Evolutionary conservation across 2,329 filamentous ascomycete species (phyloP).

Genomic region (Verticillium dahliae): DNA sequence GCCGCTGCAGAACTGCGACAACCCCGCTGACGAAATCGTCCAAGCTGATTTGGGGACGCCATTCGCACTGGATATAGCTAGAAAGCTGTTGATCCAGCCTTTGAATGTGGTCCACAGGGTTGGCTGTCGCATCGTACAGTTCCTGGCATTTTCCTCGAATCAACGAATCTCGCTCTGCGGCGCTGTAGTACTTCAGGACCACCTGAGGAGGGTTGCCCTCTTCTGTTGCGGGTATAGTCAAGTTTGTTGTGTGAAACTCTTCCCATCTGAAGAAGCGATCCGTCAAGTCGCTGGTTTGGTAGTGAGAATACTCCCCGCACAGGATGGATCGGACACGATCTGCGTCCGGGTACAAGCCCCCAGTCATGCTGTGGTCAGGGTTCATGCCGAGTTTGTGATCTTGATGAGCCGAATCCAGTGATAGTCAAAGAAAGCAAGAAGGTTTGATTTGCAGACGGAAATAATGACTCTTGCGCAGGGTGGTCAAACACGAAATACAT

Average conservation of each 20-base stretch:
- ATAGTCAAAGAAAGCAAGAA: too few species aligned
- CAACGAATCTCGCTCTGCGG: neutral
- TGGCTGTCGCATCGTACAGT: neutral
- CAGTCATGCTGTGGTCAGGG: neutral
- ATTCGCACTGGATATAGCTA: neutral
- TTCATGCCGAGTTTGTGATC: neutral
- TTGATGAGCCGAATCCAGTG: neutral
- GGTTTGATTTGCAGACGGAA: too few species aligned
- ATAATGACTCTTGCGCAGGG: too few species aligned
- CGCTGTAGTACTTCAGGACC: neutral
- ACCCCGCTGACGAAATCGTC: neutral
- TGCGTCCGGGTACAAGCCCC: neutral
- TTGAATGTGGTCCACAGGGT: neutral
- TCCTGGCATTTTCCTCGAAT: neutral
- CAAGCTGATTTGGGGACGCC: neutral
- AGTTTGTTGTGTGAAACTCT: neutral
- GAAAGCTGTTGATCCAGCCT: neutral
- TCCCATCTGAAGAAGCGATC: neutral
- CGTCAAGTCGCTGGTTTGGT: neutral
- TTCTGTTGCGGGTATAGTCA: neutral
- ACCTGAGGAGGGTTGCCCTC: neutral
- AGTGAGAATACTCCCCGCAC: neutral
- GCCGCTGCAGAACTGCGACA: neutral
- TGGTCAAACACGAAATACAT: too few species aligned
- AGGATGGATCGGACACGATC: neutral